A percentile compares a stretch with the other conserved stretches of the same genome.
These are phyloP conservation scores for Oenanthe javanica DNA, from an alignment of 140 eudicot genomes.

Conservation along the genomic window DNA sequence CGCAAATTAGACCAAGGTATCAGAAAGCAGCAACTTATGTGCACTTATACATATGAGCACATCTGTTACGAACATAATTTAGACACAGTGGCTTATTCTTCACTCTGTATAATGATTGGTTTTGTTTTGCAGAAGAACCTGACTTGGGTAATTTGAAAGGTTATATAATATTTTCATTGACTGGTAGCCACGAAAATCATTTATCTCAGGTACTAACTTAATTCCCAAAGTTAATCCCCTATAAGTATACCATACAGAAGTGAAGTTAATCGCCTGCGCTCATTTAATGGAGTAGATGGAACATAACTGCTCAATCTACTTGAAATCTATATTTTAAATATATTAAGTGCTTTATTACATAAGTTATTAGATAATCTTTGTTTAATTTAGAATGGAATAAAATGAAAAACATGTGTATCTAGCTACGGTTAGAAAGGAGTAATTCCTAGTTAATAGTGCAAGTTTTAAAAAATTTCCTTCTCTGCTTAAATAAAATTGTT, in stretches of 20 bases:
- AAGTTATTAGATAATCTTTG: not conserved
- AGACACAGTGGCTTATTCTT: not conserved
- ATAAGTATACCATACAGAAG: not conserved
- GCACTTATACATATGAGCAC: not conserved
- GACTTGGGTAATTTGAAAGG: constrained; percentile 32
- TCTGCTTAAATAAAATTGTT: not conserved
- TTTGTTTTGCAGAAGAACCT: not conserved
- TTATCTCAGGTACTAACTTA: not conserved
- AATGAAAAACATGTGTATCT: not conserved
- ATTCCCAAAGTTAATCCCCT: not conserved
- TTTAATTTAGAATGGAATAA: not conserved
- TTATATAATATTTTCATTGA: constrained; percentile 43
- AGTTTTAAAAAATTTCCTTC: not conserved
- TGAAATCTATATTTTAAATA: not conserved
- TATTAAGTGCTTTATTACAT: not conserved
- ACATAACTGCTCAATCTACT: not conserved
- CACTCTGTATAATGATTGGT: not conserved
- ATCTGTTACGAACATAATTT: not conserved
- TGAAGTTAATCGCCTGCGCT: not conserved
- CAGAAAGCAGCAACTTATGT: not conserved
- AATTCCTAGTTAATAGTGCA: not conserved
- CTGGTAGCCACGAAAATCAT: constrained; percentile 71
- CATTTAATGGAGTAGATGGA: not conserved
- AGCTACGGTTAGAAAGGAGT: not conserved
- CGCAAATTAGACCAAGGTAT: not conserved